phyloP scores from a whole-genome alignment of 257 asterid species.

The Verbena officinalis region DNA sequence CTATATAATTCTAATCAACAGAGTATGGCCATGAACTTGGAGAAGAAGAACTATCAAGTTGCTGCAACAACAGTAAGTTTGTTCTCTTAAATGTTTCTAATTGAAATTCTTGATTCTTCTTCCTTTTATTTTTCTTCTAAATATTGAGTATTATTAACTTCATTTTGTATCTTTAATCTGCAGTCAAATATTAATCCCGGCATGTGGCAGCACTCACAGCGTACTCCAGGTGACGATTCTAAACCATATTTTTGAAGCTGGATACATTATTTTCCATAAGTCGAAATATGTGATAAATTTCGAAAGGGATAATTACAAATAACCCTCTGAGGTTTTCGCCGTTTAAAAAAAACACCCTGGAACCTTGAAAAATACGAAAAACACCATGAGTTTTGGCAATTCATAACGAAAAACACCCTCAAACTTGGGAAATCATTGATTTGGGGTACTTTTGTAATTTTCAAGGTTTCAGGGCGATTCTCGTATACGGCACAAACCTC shows the following conservation, averaged over 20 bases:
- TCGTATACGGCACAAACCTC: no score
- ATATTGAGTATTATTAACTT: slow-evolving; percentile 10
- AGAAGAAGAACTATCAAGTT: slow-evolving; percentile 9
- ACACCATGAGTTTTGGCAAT: no score
- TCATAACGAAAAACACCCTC: no score
- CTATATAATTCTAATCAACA: slow-evolving; percentile 15
- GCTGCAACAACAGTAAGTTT: slow-evolving; percentile 19
- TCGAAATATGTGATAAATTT: no score
- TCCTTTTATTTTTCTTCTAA: background rate
- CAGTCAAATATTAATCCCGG: slow-evolving; percentile 22
- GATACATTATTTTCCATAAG: background rate
- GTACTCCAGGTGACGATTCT: slow-evolving; percentile 27
- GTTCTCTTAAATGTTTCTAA: background rate
- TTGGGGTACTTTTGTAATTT: no score
- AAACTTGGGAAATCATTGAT: no score
- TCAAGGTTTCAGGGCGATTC: no score
- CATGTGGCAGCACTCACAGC: slow-evolving; percentile 30
- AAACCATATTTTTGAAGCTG: background rate
- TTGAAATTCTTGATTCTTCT: background rate
- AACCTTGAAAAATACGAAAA: no score
- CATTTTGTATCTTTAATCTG: background rate
- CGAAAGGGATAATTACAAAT: no score
- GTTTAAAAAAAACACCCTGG: no score
- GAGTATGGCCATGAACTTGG: slow-evolving; percentile 2
- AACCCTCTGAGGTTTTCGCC: no score